Evolutionary conservation across 306 rosid species (phyloP), one percentile per base, ranked within the genome.

Genomic region (Gastrolobium bilobum): DNA sequence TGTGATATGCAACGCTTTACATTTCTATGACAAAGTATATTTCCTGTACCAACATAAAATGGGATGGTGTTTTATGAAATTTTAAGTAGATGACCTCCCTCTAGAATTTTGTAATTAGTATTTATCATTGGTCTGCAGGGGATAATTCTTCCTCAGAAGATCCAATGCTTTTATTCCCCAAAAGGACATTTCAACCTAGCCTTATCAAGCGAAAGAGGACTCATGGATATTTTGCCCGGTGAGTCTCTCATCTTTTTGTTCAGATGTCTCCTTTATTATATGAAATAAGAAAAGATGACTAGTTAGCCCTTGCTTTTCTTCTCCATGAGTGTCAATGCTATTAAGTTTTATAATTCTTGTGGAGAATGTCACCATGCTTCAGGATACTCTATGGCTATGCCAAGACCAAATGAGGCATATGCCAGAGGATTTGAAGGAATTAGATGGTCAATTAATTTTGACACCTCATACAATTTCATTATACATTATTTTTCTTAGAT

Each of bases 151-250:
- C 89, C 10, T 81, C 92, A 54, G 77, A 87, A 4, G 97, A 93
- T 51, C 88, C 94, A 2, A 90, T 96, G 94, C 78, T 96, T 72
- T 86, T 96, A 77, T 90, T 90, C 78, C 94, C 96, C 3, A 93
- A 96, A 84, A 77, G 97, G 86, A 88, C 94, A 33, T 96, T 89
- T 86, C 99, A 96, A 79, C 98, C 99, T 20, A 96, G 98, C 88
- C 34, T 66, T 75, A 85, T 96, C 71, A 66, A 82, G 81, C 85
- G 99, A 15, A 96, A 93, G 91, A 90, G 99, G 83, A 89, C 83
- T 26, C 99, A 96, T 84, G 99, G 99, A 29, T 96, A 81, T 81
- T 96, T 96, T 81, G 94, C 99, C 63, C 87, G 98, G 99, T 91
- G 82, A 57, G 14, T 75, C 60, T 46, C 81, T 84, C 56, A 80